Evolutionary conservation across 345 rosid genomes (phyloP).

Genomic region (Aquilaria sinensis): DNA sequence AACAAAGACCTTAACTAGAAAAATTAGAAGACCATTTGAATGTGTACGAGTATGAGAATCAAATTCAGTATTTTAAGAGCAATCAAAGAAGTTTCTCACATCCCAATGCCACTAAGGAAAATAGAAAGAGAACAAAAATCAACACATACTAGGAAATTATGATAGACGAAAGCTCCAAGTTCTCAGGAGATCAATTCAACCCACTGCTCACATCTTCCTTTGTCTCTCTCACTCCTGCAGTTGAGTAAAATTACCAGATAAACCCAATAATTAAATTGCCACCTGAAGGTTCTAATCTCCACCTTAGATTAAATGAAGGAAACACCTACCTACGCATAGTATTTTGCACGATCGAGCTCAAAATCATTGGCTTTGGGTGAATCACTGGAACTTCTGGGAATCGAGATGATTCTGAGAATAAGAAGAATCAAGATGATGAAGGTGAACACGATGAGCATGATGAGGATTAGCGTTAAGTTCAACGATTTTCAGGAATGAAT

Average conservation of each 20-base stretch:
- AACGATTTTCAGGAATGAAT: slow-evolving; percentile 50
- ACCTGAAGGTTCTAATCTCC: slow-evolving; percentile 4
- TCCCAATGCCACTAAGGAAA: not conserved
- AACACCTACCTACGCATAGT: slow-evolving; percentile 27
- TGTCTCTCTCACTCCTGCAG: slow-evolving; percentile 38
- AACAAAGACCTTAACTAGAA: not conserved
- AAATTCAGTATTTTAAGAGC: not conserved
- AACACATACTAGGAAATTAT: slow-evolving; percentile 75
- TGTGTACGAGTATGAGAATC: not conserved
- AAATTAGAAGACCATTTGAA: not conserved
- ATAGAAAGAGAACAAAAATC: not conserved
- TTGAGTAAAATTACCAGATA: not conserved
- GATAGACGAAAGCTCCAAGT: slow-evolving; percentile 81
- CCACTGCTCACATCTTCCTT: slow-evolving; percentile 55
- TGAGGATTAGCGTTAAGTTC: slow-evolving; percentile 43
- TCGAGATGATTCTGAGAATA: slow-evolving; percentile 59
- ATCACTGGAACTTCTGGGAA: slow-evolving; percentile 48
- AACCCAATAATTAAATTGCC: not conserved
- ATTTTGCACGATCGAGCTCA: slow-evolving; percentile 54
- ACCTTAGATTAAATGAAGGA: not conserved
- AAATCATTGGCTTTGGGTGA: slow-evolving; percentile 60
- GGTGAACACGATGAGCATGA: slow-evolving; percentile 49
- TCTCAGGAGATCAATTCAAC: slow-evolving; percentile 91
- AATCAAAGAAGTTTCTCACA: not conserved
- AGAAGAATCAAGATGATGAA: slow-evolving; percentile 67